Evolutionary conservation across 805 yeast species (phyloP).

Genomic region (Candida boidinii): DNA sequence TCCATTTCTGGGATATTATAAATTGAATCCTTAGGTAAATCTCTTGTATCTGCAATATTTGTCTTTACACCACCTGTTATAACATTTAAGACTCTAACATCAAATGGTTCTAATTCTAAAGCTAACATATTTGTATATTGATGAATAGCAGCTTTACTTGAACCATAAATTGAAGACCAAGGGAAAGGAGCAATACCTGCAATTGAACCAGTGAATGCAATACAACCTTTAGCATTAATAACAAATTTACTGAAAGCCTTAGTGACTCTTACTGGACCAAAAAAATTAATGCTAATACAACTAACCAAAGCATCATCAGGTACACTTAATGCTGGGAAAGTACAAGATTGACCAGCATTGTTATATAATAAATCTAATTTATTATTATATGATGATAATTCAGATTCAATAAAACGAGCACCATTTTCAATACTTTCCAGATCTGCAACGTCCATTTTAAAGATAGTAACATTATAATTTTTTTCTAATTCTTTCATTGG

Average conservation of each 20-base stretch:
- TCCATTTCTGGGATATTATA: slow-evolving; percentile 43
- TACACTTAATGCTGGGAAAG: slow-evolving; percentile 63
- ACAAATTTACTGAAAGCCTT: slow-evolving; percentile 46
- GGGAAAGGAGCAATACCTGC: slow-evolving; percentile 65
- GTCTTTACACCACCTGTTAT: slow-evolving; percentile 74
- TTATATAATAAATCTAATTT: slow-evolving; percentile 56
- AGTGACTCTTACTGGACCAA: slow-evolving; percentile 58
- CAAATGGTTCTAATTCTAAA: slow-evolving; percentile 63
- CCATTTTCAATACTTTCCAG: slow-evolving; percentile 36
- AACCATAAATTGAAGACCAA: slow-evolving; percentile 55
- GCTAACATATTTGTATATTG: slow-evolving; percentile 57
- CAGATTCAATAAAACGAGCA: slow-evolving; percentile 28
- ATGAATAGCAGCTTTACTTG: slow-evolving; percentile 71
- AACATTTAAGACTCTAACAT: slow-evolving; percentile 59
- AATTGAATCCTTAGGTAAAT: slow-evolving; percentile 46
- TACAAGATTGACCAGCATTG: slow-evolving; percentile 57
- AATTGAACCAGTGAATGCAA: slow-evolving; percentile 68
- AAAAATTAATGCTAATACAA: slow-evolving; percentile 58
- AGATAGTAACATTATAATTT: slow-evolving; percentile 35
- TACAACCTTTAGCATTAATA: slow-evolving; percentile 58
- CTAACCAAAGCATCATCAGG: slow-evolving; percentile 41
- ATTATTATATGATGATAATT: slow-evolving; percentile 3
- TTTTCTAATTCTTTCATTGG: slow-evolving; percentile 44
- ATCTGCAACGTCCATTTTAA: slow-evolving; percentile 51
- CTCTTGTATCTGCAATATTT: slow-evolving; percentile 57